Base-by-base conservation (phyloP, 2,329 filamentous ascomycete genomes). In the Claviceps digitariae region DNA sequence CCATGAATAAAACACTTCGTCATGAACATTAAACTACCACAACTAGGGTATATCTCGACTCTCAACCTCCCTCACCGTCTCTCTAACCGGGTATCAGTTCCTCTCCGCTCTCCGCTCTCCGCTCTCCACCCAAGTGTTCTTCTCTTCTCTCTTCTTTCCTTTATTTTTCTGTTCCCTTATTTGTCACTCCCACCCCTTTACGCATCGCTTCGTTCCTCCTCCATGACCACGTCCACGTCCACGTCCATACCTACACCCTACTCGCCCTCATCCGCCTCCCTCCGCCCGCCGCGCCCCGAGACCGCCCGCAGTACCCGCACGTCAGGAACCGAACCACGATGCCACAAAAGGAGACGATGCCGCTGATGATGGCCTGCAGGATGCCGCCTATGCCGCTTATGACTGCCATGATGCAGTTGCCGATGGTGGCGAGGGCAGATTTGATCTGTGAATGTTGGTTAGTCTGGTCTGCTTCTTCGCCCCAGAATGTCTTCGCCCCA, bases 251-350 rank as follows among this genome's bases (percentile, higher is more conserved):
- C 15, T 15, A 63, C 23, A 62, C 59, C 46, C 59, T 54, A 48
- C 59, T 61, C 23, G 60, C 62, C 21, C 59, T 59, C 46, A 52
- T 56, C 50, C 56, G 55, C 27, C 61, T 52, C 12, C 56, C 52
- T 13, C 55, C 55, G 10, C 45, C 45, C 17, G 25, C n/a, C 15
- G 15, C 7, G 15, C 56, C 56, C 21, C 55, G 34, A 21, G 55
- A 41, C 20, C 57, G 52, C 4, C 67, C 67, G 54, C 65, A 64
- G 61, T 63, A 66, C 57, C 77, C 75, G 64, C 77, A 81, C 51
- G 76, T 80, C 52, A 87, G 67, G 73, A 79, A 87, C 57, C 74
- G 74, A 67, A 87, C 78, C 66, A 87, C 73, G 67, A 84, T 81
- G 65, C 78, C 76, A 67, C 82, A 74, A 68, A 87, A 74, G 54